These are phyloP conservation scores for Climacium dendroides DNA, from an alignment of 225 moss, liverwort and hornwort genomes.

Conservation along the genomic window DNA sequence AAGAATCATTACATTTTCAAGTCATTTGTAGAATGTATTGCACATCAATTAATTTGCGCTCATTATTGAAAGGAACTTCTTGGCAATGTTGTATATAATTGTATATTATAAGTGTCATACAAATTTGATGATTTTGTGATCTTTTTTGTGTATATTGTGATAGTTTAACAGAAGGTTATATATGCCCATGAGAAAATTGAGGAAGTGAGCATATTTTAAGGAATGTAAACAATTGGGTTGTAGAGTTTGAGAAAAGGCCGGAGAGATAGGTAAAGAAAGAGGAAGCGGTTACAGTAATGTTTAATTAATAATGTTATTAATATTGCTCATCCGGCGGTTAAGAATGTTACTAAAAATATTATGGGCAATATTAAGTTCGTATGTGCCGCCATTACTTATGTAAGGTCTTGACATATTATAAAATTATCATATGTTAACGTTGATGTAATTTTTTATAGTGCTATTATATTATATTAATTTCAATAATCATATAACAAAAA, in stretches of 20 bases:
- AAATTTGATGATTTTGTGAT: neutral
- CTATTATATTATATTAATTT: neutral
- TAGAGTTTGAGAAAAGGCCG: slow-evolving; percentile 8
- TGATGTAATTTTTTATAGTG: neutral
- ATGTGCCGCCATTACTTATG: neutral
- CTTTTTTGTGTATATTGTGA: neutral
- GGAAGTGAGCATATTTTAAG: slow-evolving; percentile 9
- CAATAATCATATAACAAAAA: neutral
- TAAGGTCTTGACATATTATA: neutral
- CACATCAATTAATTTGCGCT: neutral
- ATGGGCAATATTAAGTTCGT: neutral
- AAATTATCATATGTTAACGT: no score
- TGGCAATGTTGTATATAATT: neutral
- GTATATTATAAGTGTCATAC: neutral
- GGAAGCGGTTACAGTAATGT: slow-evolving; percentile 7
- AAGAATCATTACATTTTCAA: neutral
- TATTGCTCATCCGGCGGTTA: neutral
- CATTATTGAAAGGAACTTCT: neutral
- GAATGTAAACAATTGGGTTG: neutral
- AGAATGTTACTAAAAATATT: neutral
- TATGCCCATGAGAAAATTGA: neutral
- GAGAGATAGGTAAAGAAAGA: slow-evolving; percentile 21
- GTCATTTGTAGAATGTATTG: neutral
- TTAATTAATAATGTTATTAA: neutral
- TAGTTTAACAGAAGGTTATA: neutral